These are phyloP conservation scores for Silene uniflora DNA, from an alignment of 148 eudicot genomes.

Conservation along the genomic window DNA sequence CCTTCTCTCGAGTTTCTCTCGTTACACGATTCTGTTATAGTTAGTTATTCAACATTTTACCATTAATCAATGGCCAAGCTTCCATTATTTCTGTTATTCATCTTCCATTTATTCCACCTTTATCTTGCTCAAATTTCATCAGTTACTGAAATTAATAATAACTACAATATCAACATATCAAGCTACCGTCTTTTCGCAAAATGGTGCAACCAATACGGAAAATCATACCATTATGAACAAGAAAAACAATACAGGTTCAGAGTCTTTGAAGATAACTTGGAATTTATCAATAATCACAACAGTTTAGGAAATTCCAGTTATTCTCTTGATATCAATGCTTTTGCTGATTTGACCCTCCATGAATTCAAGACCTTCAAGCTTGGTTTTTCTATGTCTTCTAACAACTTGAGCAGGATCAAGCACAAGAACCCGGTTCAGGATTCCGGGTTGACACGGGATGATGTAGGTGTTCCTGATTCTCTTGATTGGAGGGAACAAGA, in stretches of 20 bases:
- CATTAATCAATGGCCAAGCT: slow-evolving; percentile 4
- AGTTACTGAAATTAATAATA: background rate
- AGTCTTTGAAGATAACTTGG: slow-evolving; percentile 65
- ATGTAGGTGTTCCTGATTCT: slow-evolving; percentile 47
- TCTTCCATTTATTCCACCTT: slow-evolving; percentile 11
- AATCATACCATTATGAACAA: slow-evolving; percentile 52
- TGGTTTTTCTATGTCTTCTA: slow-evolving; percentile 39
- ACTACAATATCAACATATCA: slow-evolving; percentile 17
- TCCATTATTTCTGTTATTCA: background rate
- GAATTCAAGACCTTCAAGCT: slow-evolving; percentile 62
- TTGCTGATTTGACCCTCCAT: slow-evolving; percentile 83
- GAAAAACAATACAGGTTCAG: slow-evolving; percentile 53
- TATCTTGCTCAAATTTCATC: background rate
- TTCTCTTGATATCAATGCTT: slow-evolving; percentile 61
- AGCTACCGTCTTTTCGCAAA: slow-evolving; percentile 51
- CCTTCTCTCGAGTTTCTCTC: background rate
- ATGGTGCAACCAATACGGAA: slow-evolving; percentile 63
- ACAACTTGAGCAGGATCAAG: slow-evolving; percentile 35
- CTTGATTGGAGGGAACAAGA: slow-evolving; percentile 90
- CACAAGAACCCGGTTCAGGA: slow-evolving; percentile 16
- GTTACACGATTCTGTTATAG: too few species aligned
- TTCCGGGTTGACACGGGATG: slow-evolving; percentile 5
- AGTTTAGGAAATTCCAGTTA: slow-evolving; percentile 39
- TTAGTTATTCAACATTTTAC: background rate
- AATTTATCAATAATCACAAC: slow-evolving; percentile 50